phyloP scores from a whole-genome alignment of 2,329 filamentous ascomycete species.

The Tolypocladium tropicale region DNA sequence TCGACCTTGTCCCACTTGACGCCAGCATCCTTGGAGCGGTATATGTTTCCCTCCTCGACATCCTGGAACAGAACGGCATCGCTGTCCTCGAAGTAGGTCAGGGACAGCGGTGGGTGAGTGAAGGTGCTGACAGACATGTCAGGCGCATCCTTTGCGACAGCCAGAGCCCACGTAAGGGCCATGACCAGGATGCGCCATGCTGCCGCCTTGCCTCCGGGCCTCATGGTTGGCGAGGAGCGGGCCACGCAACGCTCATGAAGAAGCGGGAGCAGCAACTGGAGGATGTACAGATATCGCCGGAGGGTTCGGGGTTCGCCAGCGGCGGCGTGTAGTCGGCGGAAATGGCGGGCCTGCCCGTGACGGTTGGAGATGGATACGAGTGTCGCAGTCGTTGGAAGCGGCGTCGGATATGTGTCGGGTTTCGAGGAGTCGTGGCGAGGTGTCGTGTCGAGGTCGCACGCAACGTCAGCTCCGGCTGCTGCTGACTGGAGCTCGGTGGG shows the following conservation, averaged over 20 bases:
- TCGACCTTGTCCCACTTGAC: slow-evolving; percentile 60
- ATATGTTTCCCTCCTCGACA: slow-evolving; percentile 50
- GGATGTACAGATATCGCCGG: not conserved
- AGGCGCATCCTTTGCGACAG: slow-evolving; percentile 52
- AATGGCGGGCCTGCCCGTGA: slow-evolving; percentile 1
- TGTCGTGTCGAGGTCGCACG: not conserved
- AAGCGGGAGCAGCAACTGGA: slow-evolving; percentile 1
- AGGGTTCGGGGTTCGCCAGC: not conserved
- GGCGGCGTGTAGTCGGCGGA: not conserved
- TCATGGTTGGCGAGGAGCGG: slow-evolving; percentile 36
- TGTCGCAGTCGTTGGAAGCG: not conserved
- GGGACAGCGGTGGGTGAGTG: slow-evolving; percentile 51
- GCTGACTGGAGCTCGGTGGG: not conserved
- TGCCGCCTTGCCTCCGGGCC: slow-evolving; percentile 37
- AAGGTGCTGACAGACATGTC: slow-evolving; percentile 56
- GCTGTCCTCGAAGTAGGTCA: slow-evolving; percentile 89
- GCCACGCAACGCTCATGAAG: slow-evolving; percentile 32
- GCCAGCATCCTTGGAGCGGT: slow-evolving; percentile 73
- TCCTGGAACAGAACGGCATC: slow-evolving; percentile 73
- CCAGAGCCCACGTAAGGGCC: slow-evolving; percentile 28
- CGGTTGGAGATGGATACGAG: not conserved
- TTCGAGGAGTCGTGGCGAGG: not conserved
- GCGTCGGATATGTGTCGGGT: not conserved
- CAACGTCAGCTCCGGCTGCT: slow-evolving; percentile 10
- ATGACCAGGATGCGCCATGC: slow-evolving; percentile 37